Evolutionary conservation across 257 asterid species (phyloP), one percentile per base, ranked within the genome.

Genomic region (Forsythia viridissima): DNA sequence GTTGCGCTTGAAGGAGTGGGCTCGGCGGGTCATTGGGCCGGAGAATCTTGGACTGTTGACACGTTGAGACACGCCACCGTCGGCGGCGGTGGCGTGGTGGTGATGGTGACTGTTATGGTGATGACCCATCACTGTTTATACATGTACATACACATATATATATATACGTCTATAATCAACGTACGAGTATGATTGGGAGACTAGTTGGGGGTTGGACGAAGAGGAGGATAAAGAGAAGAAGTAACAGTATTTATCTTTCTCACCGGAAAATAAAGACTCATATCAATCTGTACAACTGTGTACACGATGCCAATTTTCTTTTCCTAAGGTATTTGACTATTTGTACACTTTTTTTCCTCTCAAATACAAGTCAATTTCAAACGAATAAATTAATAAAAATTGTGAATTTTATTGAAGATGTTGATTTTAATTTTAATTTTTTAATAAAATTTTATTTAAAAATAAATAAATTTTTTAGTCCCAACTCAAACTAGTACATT

Each of bases 21-120:
- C 89, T 55, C 97, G 75, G 74, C 98, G 97, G 70, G 97, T 94
- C 94, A 94, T 91, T 52, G 96, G 88, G 65, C 97, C 98, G 55
- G 99, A 91, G 85, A 93, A 91, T 81, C 98, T 80, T 0, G 99
- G 99, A 83, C 97, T 95, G 88, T 81, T 91, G 86, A 93, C 94
- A n/a, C 96, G 92, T 89, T 88, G 97, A 0, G 97, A 90, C 69
- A 88, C 87, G 76, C 89, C 95, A 46, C 88, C 94, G 46, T 81
- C 84, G 82, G 89, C 90, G 86, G 90, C 34, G 72, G 87, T 70
- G 82, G 34, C 55, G 77, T 85, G 87, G 82, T 85, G 89, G 84
- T 86, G 87, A 86, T 88, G 92, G 82, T 88, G 91, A 81, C 86
- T 91, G 80, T 91, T 87, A 77, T 89, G 93, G 78, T 90, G 96